phyloP scores from a whole-genome alignment of 371 early-diverging fungal species.

The Chytridium lagenaria region DNA sequence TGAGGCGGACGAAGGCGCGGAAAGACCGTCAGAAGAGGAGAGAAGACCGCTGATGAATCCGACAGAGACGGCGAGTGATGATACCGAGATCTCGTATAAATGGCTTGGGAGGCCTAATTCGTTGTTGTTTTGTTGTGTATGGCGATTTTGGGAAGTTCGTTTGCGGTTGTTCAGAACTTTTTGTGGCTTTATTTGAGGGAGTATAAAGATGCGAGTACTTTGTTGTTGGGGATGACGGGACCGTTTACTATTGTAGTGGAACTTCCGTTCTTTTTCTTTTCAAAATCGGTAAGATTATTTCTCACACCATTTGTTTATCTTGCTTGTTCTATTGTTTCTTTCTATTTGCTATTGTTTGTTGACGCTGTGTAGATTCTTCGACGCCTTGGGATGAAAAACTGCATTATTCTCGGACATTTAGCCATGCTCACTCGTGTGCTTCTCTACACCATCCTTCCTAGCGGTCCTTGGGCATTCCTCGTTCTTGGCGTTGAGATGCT shows the following conservation, averaged over 20 bases:
- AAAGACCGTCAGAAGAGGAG: too few relatives aligned
- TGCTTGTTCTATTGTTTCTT: neutral
- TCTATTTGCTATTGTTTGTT: neutral
- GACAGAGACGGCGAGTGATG: neutral
- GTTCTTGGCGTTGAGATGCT: constrained; percentile 12
- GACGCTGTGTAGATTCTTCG: neutral
- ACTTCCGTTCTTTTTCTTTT: constrained; percentile 19
- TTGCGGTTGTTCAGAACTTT: constrained; percentile 12
- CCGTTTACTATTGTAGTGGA: constrained; percentile 17
- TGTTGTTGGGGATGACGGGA: constrained; percentile 20
- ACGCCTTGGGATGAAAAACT: constrained; percentile 8
- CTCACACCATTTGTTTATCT: too few relatives aligned
- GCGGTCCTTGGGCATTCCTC: neutral
- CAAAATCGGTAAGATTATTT: constrained; percentile 6
- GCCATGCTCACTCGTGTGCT: constrained; percentile 15
- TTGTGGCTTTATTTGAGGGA: constrained; percentile 7
- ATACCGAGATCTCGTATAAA: neutral
- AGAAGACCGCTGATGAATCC: neutral
- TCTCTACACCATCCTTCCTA: constrained; percentile 6
- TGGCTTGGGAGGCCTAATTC: constrained; percentile 2
- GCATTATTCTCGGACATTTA: constrained; percentile 13
- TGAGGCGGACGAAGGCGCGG: neutral
- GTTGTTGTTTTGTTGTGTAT: constrained; percentile 11
- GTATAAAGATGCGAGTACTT: neutral
- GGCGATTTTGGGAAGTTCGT: constrained; percentile 12